Percentiles rank a stretch among this genome's conserved stretches.
Conservation (phyloP, 257 asterid species). For the Gentiana dahurica region DNA sequence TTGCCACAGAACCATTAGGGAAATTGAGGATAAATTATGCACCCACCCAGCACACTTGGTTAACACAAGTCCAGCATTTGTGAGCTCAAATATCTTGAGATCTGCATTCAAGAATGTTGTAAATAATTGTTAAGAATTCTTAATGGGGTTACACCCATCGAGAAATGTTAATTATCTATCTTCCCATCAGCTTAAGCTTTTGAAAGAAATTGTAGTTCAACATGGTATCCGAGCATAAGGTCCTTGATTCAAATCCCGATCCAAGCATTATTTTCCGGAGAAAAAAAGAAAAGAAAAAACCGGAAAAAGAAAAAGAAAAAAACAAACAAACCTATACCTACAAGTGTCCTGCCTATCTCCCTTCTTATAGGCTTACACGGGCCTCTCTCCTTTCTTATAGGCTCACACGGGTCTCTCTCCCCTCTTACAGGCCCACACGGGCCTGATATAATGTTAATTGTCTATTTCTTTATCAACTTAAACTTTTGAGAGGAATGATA, state of each 20-base stretch:
- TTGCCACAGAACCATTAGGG: not conserved
- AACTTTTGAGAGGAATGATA: not conserved
- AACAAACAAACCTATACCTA: no score
- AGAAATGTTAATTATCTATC: not conserved
- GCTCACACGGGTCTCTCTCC: not conserved
- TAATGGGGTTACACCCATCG: not conserved
- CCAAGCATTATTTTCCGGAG: not conserved
- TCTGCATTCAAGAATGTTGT: slow-evolving; percentile 4
- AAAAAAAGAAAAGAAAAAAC: not conserved
- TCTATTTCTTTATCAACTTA: not conserved
- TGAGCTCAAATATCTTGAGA: slow-evolving; percentile 15
- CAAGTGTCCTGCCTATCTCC: no score
- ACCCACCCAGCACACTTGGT: not conserved
- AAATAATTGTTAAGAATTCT: not conserved
- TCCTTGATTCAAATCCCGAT: not conserved
- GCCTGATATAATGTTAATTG: not conserved
- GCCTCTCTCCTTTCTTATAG: not conserved
- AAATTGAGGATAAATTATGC: not conserved
- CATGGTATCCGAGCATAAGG: not conserved
- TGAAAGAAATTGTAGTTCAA: not conserved
- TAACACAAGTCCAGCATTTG: not conserved
- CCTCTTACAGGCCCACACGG: not conserved
- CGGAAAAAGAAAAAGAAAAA: not conserved
- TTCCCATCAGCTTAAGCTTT: not conserved
- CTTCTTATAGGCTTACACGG: no score